Conservation (phyloP, 345 rosid species). For the Salix koriyanagi region DNA sequence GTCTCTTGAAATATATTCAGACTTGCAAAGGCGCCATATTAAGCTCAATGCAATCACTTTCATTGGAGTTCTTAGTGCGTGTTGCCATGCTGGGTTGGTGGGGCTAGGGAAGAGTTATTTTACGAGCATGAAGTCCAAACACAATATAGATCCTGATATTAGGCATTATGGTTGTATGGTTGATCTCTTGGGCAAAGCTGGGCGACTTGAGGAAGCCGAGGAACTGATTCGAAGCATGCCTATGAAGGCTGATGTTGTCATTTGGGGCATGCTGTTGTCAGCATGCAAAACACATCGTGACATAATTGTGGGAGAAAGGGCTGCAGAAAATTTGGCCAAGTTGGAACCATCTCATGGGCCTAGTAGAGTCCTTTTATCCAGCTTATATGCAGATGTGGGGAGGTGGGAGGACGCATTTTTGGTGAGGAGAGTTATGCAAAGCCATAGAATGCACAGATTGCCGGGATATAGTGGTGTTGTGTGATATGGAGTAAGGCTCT, state of each 20-base stretch:
- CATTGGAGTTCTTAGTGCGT: conserved; percentile 69
- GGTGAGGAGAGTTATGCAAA: conserved; percentile 45
- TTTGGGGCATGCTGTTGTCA: conserved; percentile 70
- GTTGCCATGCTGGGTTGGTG: conserved; percentile 69
- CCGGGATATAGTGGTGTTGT: conserved; percentile 55
- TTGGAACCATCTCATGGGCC: conserved; percentile 64
- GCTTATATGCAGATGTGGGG: conserved; percentile 74
- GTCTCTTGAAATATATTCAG: conserved; percentile 52
- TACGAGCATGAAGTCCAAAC: conserved; percentile 44
- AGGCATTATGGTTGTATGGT: conserved; percentile 71
- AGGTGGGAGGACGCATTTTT: conserved; percentile 74
- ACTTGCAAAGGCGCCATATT: conserved; percentile 40
- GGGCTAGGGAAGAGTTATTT: conserved; percentile 56
- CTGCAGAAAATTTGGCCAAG: conserved; percentile 49
- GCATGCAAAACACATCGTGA: conserved; percentile 61
- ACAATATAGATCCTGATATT: conserved; percentile 55
- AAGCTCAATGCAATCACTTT: conserved; percentile 64
- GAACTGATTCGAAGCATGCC: conserved; percentile 64
- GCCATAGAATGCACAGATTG: conserved; percentile 46
- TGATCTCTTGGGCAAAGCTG: conserved; percentile 71
- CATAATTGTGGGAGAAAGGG: conserved; percentile 59
- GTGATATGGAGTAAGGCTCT: not conserved
- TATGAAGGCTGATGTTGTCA: conserved; percentile 64
- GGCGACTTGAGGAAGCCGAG: conserved; percentile 58
- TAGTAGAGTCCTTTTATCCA: conserved; percentile 62